These are phyloP conservation scores for Trypanosoma lewisi DNA, from an alignment of 208 protist species.

Conservation along the genomic window DNA sequence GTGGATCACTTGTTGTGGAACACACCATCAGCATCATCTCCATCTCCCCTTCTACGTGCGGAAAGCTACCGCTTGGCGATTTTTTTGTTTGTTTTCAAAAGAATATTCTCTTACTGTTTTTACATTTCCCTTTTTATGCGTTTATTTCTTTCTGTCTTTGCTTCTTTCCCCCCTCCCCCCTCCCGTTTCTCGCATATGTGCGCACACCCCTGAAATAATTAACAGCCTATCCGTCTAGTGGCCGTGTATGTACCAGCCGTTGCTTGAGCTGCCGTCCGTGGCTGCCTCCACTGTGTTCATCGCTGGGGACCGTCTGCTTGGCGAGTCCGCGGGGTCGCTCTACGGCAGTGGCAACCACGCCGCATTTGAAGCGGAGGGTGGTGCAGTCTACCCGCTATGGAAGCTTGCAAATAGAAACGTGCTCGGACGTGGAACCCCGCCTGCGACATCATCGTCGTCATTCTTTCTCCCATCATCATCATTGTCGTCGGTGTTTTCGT, in stretches of 20 bases:
- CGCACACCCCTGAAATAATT: constrained; percentile 11
- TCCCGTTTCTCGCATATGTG: neutral
- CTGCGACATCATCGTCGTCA: neutral
- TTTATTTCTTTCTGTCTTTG: constrained; percentile 5
- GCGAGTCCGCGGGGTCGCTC: constrained; percentile 58
- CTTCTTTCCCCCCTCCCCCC: constrained; percentile 2
- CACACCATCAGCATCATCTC: too few relatives aligned
- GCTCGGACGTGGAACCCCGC: constrained; percentile 2
- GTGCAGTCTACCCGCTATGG: constrained; percentile 47
- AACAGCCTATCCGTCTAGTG: neutral
- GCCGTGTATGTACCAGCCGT: constrained; percentile 61
- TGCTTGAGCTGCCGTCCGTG: constrained; percentile 51
- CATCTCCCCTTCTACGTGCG: too few relatives aligned
- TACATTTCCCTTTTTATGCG: neutral
- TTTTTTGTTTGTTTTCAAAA: neutral
- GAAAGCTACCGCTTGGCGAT: too few relatives aligned
- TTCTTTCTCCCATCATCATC: constrained; percentile 4
- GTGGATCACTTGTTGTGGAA: too few relatives aligned
- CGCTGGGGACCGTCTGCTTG: constrained; percentile 43
- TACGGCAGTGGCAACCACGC: constrained; percentile 41
- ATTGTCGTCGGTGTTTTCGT: neutral
- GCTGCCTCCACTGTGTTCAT: constrained; percentile 37
- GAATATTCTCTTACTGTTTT: neutral
- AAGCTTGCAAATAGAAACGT: constrained; percentile 48
- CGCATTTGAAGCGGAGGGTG: constrained; percentile 49